Percentiles rank a stretch among this genome's conserved stretches.
phyloP scores from a whole-genome alignment of 495 filamentous ascomycete species.

The Aspergillus diversus region DNA sequence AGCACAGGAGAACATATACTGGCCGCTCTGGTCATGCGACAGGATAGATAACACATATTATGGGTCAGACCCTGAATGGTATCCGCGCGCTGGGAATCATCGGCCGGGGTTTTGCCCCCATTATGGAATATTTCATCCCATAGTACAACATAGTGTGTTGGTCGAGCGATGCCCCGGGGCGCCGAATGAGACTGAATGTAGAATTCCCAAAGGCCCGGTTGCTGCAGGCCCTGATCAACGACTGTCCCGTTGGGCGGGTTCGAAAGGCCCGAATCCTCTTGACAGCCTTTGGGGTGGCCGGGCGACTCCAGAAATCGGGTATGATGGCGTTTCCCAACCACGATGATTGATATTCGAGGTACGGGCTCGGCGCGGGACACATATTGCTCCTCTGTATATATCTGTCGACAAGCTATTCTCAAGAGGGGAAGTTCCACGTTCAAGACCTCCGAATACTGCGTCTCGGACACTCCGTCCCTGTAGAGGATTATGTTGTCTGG shows the following conservation, averaged over 20 bases:
- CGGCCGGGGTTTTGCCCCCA: constrained; percentile 14
- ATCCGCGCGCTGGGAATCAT: constrained; percentile 52
- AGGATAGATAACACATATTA: constrained; percentile 77
- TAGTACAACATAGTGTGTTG: constrained; percentile 77
- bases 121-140: constrained; percentile 71
- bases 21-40: constrained; percentile 78
- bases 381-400: constrained; percentile 54
- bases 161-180: constrained; percentile 82
- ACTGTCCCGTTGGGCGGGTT: constrained; percentile 45
- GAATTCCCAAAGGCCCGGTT: constrained; percentile 79
- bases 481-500: constrained; percentile 83
- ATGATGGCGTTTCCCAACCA: constrained; percentile 84
- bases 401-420: constrained; percentile 55
- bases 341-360: constrained; percentile 55
- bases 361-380: constrained; percentile 24
- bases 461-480: constrained; percentile 89
- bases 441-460: constrained; percentile 70
- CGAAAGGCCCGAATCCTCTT: too few species aligned
- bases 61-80: constrained; percentile 67
- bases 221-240: constrained; percentile 40
- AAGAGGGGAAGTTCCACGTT: constrained; percentile 60
- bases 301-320: constrained; percentile 71
- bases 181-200: constrained; percentile 85
- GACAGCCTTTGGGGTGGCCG: too few species aligned
- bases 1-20: constrained; percentile 80